phyloP scores from a whole-genome alignment of 2,329 filamentous ascomycete species.

The Aspergillus pseudotamarii region DNA sequence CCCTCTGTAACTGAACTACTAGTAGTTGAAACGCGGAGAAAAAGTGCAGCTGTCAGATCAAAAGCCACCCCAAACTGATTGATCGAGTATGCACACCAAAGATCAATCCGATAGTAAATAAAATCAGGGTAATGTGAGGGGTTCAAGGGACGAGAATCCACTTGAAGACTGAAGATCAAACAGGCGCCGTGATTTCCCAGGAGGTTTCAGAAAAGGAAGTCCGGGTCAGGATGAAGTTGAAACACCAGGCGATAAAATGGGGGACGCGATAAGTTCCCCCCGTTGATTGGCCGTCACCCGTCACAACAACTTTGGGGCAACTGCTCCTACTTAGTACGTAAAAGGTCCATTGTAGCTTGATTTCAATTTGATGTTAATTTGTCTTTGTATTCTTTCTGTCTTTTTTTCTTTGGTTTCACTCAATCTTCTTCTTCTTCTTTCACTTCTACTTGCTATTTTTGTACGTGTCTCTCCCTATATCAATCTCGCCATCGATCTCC shows the following conservation, averaged over 20 bases:
- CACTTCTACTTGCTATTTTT: neutral
- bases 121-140: neutral
- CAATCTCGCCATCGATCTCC: neutral
- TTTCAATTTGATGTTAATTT: too few species aligned
- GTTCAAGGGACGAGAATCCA: neutral
- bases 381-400: neutral
- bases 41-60: constrained; percentile 20
- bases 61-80: constrained; percentile 6
- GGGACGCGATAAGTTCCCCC: constrained; percentile 15
- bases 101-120: too few species aligned
- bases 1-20: constrained; percentile 12
- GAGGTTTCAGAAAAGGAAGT: neutral
- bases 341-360: too few species aligned
- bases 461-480: neutral
- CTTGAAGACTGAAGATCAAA: neutral
- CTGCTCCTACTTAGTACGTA: neutral
- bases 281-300: constrained; percentile 14
- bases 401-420: neutral
- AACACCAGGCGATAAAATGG: constrained; percentile 3
- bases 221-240: constrained; percentile 7
- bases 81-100: neutral
- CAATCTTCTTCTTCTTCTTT: neutral
- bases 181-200: neutral
- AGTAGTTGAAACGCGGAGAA: constrained; percentile 23
- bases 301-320: neutral